Conservation (phyloP, 2,329 filamentous ascomycete genomes). For the Cladosporium austrohemisphaericum region DNA sequence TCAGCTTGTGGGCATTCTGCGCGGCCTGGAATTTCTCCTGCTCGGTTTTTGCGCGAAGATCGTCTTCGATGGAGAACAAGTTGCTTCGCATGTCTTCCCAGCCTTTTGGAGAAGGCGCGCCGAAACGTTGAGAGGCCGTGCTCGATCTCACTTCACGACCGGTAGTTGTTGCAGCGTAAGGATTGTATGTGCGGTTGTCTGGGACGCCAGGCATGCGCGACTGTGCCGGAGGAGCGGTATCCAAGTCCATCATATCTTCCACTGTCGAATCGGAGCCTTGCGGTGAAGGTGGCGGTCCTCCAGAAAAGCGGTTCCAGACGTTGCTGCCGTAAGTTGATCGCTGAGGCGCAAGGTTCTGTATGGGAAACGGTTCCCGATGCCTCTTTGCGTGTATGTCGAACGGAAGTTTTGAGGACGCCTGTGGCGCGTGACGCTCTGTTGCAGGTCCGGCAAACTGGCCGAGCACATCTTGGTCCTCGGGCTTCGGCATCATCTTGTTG, state of each 20-base stretch:
- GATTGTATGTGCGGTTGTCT: constrained; percentile 20
- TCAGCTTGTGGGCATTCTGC: constrained; percentile 16
- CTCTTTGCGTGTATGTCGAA: constrained; percentile 25
- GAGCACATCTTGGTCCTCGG: constrained; percentile 28
- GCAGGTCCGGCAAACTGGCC: constrained; percentile 26
- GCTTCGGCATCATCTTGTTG: constrained; percentile 32
- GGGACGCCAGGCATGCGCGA: constrained; percentile 20
- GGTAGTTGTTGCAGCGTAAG: constrained; percentile 17
- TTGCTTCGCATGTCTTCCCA: constrained; percentile 25
- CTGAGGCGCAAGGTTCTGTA: constrained; percentile 31
- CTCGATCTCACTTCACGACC: constrained; percentile 17
- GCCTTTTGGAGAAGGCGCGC: constrained; percentile 35
- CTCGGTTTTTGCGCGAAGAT: constrained; percentile 19
- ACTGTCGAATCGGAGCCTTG: constrained; percentile 24
- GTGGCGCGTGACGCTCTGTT: constrained; percentile 21
- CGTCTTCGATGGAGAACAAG: constrained; percentile 26
- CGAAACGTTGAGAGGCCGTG: constrained; percentile 47
- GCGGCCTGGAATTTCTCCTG: constrained; percentile 15
- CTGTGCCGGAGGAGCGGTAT: constrained; percentile 40
- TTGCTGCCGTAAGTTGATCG: constrained; percentile 15
- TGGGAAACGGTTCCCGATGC: constrained; percentile 33
- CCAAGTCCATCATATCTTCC: constrained; percentile 70
- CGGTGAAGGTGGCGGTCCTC: constrained; percentile 21
- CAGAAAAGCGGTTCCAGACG: constrained; percentile 17
- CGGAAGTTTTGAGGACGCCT: constrained; percentile 28